These are phyloP conservation scores for Cladorrhinum sp. DNA, from an alignment of 2,329 filamentous ascomycete species.

Conservation along the genomic window DNA sequence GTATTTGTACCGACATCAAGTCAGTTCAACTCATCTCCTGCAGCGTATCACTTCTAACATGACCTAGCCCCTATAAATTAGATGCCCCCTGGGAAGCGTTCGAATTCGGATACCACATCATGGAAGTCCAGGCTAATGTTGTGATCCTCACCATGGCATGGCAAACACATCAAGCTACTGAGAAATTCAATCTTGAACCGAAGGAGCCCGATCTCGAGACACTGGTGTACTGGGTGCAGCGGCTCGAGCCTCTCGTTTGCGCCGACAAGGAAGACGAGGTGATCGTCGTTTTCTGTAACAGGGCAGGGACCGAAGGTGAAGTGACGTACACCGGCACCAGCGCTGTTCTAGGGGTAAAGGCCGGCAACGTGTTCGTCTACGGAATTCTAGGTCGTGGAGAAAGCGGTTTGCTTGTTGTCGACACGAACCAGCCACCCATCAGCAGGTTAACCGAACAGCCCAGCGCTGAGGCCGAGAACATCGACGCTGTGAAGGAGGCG, in stretches of 20 bases:
- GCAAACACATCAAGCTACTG: constrained; percentile 58
- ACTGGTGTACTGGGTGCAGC: constrained; percentile 69
- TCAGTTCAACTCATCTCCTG: constrained; percentile 36
- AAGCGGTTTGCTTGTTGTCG: constrained; percentile 65
- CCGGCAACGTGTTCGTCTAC: constrained; percentile 65
- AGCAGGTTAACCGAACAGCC: constrained; percentile 44
- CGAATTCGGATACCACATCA: constrained; percentile 55
- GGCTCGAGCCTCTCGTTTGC: constrained; percentile 64
- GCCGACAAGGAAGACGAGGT: constrained; percentile 53
- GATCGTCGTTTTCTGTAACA: constrained; percentile 68
- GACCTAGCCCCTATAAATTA: constrained; percentile 46
- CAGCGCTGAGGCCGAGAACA: constrained; percentile 14
- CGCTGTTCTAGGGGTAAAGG: constrained; percentile 63
- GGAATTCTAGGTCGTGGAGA: constrained; percentile 69
- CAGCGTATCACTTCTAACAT: constrained; percentile 20
- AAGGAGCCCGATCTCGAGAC: constrained; percentile 69
- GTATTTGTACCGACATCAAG: constrained; percentile 67
- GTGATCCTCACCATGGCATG: constrained; percentile 76
- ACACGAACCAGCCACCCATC: constrained; percentile 49
- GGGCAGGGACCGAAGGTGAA: constrained; percentile 63
- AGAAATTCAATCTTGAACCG: constrained; percentile 44
- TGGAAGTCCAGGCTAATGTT: constrained; percentile 55
- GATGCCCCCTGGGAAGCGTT: constrained; percentile 48
- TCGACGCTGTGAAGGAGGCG: constrained; percentile 2
- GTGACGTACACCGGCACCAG: constrained; percentile 72